Percentiles rank a stretch among this genome's conserved stretches.
phyloP scores from a whole-genome alignment of 2,329 filamentous ascomycete species.

The Bimuria novae-zelandiae region DNA sequence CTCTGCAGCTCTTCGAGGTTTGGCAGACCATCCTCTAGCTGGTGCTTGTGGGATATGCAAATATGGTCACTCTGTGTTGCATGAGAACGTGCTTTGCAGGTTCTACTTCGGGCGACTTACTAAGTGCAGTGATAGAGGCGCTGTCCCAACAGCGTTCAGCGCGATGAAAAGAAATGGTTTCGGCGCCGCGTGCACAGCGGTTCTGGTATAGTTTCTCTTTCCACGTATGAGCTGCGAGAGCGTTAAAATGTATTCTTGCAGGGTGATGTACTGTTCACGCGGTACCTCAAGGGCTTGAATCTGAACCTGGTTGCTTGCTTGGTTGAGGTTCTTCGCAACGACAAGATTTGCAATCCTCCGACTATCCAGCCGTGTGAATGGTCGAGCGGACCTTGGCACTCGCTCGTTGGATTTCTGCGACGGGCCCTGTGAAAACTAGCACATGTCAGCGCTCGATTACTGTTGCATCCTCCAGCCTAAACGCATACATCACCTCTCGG shows the following conservation, averaged over 20 bases:
- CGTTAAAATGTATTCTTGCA: constrained; percentile 36
- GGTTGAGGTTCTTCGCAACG: constrained; percentile 78
- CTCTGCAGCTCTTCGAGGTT: constrained; percentile 67
- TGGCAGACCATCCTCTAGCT: constrained; percentile 70
- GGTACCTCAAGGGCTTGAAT: constrained; percentile 71
- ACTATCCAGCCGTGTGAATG: constrained; percentile 49
- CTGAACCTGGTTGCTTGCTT: constrained; percentile 75
- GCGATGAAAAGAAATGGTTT: constrained; percentile 81
- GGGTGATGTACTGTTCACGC: neutral
- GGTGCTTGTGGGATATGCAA: constrained; percentile 86
- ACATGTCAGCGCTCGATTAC: constrained; percentile 10
- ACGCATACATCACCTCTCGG: constrained; percentile 20
- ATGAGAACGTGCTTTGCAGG: constrained; percentile 42
- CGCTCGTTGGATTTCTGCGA: no score
- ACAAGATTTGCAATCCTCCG: constrained; percentile 77
- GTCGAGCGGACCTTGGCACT: no score
- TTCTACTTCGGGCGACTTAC: constrained; percentile 23
- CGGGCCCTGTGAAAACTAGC: no score
- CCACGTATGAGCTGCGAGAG: constrained; percentile 72
- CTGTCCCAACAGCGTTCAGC: constrained; percentile 57
- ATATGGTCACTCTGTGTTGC: constrained; percentile 78
- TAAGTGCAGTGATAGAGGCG: constrained; percentile 49
- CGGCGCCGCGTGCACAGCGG: constrained; percentile 73
- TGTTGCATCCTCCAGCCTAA: neutral
- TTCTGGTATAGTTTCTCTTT: constrained; percentile 75